Conservation (phyloP, 495 filamentous ascomycete genomes). For the Hypoxylon lienhwacheense region DNA sequence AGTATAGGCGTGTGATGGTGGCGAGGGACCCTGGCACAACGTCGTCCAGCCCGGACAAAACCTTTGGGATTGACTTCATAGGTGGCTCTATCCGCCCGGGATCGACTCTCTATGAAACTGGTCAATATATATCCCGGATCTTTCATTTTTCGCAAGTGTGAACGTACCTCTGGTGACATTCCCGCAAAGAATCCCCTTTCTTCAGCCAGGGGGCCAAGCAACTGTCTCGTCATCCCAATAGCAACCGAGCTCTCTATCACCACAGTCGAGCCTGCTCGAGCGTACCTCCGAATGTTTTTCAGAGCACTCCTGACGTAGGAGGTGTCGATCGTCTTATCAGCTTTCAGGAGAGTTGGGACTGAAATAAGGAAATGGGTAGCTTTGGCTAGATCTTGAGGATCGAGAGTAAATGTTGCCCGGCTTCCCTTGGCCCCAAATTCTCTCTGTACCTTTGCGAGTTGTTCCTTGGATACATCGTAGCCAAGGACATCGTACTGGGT, state of each 20-base stretch:
- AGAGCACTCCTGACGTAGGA: slow-evolving; percentile 37
- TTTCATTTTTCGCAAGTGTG: neutral
- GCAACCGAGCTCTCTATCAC: slow-evolving; percentile 45
- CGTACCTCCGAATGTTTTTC: slow-evolving; percentile 34
- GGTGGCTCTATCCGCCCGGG: slow-evolving; percentile 39
- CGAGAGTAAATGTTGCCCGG: slow-evolving; percentile 30
- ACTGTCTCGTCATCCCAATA: slow-evolving; percentile 44
- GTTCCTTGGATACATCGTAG: slow-evolving; percentile 39
- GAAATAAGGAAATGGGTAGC: slow-evolving; percentile 45
- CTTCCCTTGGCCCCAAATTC: slow-evolving; percentile 20
- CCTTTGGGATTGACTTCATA: slow-evolving; percentile 39
- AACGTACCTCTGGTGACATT: slow-evolving; percentile 44
- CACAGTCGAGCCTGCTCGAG: slow-evolving; percentile 37
- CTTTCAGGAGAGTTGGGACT: slow-evolving; percentile 42
- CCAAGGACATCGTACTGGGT: slow-evolving; percentile 36
- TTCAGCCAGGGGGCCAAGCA: slow-evolving; percentile 37
- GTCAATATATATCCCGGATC: neutral
- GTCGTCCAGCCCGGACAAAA: slow-evolving; percentile 43
- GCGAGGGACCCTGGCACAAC: slow-evolving; percentile 38
- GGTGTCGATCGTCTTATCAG: slow-evolving; percentile 40
- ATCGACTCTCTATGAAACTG: slow-evolving; percentile 40
- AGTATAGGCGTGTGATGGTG: slow-evolving; percentile 38
- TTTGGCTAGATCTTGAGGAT: slow-evolving; percentile 24
- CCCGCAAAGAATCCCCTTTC: slow-evolving; percentile 35
- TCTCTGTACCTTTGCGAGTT: slow-evolving; percentile 18